Base-by-base conservation (phyloP, 768 basidiomycete species). In the Tulasnella sp. region DNA sequence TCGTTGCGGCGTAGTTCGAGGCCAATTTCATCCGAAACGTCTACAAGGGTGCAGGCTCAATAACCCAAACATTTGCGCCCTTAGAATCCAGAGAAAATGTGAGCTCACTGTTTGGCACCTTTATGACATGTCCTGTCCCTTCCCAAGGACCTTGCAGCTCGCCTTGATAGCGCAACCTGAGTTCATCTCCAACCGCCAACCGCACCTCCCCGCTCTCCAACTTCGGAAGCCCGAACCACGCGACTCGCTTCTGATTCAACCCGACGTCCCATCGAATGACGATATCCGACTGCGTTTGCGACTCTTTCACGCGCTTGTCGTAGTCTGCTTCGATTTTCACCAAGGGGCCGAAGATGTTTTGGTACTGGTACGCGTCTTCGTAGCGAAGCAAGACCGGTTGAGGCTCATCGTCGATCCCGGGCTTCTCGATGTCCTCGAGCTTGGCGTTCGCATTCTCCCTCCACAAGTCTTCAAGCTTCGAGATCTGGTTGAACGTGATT, bases 311-410 rank as follows among this genome's bases (percentile, higher is more conserved):
- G 70, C 90, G 87, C 82, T 98, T 98, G 79, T 99, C 97, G 77
- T 98, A 99, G 82, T 99, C 97, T 1, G 97, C 97, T 78, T 99
- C 97, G 76, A 99, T 98, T 83, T 99, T 99, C 80, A 99, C 97
- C 62, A 99, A 86, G 17, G 97, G 97, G 5, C 97, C 97, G 77
- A 98, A 96, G 71, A 99, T 98, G 79, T 99, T 99, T 83, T 99
- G 97, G 79, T 99, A 99, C 78, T 98, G 97, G 78, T 98, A 99
- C 62, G 97, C 97, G 79, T 99, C 97, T 79, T 98, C 96, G 72
- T 70, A 82, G 75, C 89, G 90, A 69, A 91, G 81, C 29, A 96
- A 79, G 74, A 99, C 91, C 7, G 90, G 87, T 79, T 98, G 95
- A 3, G 97, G 95, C 77, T 99, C 97, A 80, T 99, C 97, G 77